These are phyloP conservation scores for Fonsecaea pugnacius DNA, from an alignment of 2,329 filamentous ascomycete species.

Conservation along the genomic window DNA sequence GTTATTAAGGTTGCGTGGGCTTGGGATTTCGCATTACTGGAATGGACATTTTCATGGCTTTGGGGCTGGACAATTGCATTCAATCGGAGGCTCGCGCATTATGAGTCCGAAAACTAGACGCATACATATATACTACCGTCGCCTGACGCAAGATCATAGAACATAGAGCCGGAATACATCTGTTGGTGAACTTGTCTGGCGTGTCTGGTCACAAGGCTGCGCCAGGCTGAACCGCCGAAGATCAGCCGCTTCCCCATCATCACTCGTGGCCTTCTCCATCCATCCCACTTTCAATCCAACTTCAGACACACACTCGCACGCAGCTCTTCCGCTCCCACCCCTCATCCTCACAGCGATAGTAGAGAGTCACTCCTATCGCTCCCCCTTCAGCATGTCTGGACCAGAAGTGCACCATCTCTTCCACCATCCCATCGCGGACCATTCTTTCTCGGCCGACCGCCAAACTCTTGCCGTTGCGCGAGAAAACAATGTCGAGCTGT, in stretches of 20 bases:
- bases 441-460: constrained; percentile 95
- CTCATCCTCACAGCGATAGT: constrained; percentile 69
- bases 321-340: background rate
- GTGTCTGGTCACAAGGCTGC: constrained; percentile 15
- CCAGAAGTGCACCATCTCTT: constrained; percentile 97
- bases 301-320: background rate
- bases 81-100: background rate
- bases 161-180: background rate
- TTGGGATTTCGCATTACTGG: background rate
- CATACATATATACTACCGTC: background rate
- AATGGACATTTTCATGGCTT: background rate
- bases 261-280: constrained; percentile 6
- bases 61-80: background rate
- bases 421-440: constrained; percentile 93
- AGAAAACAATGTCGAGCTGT: constrained; percentile 88
- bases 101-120: background rate
- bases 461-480: constrained; percentile 86
- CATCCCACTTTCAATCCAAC: constrained; percentile 15
- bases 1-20: constrained; percentile 17
- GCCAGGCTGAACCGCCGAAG: constrained; percentile 20
- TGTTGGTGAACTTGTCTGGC: background rate
- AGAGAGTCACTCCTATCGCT: constrained; percentile 95
- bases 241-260: constrained; percentile 28
- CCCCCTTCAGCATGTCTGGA: constrained; percentile 67
- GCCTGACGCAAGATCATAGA: background rate